A percentile compares a stretch with the other conserved stretches of the same genome.
phyloP scores from a whole-genome alignment of 2,329 filamentous ascomycete species.

The Colletotrichum sidae region DNA sequence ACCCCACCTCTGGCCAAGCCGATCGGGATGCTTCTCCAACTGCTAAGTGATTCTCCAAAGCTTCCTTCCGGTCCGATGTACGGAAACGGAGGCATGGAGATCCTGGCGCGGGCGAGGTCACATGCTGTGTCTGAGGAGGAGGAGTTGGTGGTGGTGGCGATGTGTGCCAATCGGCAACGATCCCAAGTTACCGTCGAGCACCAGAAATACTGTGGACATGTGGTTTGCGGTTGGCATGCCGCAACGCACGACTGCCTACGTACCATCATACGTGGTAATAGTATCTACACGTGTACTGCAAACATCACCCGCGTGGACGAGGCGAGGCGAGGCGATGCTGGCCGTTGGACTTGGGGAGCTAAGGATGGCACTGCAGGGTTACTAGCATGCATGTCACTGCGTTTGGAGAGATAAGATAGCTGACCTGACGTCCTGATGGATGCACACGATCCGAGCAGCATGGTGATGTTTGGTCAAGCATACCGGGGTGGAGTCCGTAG shows the following conservation, averaged over 20 bases:
- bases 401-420: slow-evolving; percentile 16
- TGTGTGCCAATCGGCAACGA: slow-evolving; percentile 15
- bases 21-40: slow-evolving; percentile 8
- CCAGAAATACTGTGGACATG: neutral
- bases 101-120: slow-evolving; percentile 13
- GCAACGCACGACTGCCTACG: too few species aligned
- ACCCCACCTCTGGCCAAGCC: slow-evolving; percentile 15
- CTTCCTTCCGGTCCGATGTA: slow-evolving; percentile 23
- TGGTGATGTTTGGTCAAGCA: neutral
- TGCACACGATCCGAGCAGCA: slow-evolving; percentile 4
- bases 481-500: slow-evolving; percentile 30
- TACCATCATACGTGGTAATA: too few species aligned
- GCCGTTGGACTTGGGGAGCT: too few species aligned
- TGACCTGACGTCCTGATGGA: slow-evolving; percentile 3
- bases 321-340: too few species aligned
- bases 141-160: too few species aligned
- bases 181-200: slow-evolving; percentile 3
- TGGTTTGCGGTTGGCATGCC: neutral
- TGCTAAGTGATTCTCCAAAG: slow-evolving; percentile 6
- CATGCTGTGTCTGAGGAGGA: neutral
- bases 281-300: too few species aligned
- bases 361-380: neutral
- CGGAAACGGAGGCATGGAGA: slow-evolving; percentile 31
- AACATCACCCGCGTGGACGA: too few species aligned
- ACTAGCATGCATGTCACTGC: neutral